Evolutionary conservation across 441 rosid species (phyloP), one percentile per base, ranked within the genome.

Genomic region (Erodium texanum): DNA sequence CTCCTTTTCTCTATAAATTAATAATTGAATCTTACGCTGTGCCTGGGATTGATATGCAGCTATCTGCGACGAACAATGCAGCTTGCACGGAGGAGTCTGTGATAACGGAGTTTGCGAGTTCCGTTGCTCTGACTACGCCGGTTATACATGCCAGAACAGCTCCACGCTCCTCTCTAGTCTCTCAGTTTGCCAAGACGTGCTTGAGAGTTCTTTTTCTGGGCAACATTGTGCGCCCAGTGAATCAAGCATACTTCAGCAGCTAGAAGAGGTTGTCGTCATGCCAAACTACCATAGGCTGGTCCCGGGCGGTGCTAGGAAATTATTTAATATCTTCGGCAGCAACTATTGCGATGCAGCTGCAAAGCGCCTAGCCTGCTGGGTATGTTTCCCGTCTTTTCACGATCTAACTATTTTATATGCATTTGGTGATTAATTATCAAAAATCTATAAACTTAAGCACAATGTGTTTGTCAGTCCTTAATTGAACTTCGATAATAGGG

Each of bases 41-140:
- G 24, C 43, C 72, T 68, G 50, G 62, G 63, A 36, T 61, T 66
- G 73, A 70, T 58, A 19, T 73, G 77, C 94, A 95, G 99, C 92
- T 72, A 90, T 87, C 62, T 95, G 99, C 20, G 96, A 95, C 50
- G 95, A 95, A 73, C 99, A 95, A 68, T 95, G 99, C 83, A 95
- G 98, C 73, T 92, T 95, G 18, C 99, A 95, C 27, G 98, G 99
- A 32, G 99, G 98, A 62, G 99, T 95, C 24, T 95, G 99, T 75
- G 99, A 95, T 71, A 92, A 95, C 23, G 99, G 99, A 56, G 93
- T 90, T 78, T 95, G 99, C 34, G 98, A 95, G 77, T 95, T 95
- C 70, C 96, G 98, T 41, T 95, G 99, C 89, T 94, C 99, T 14
- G 99, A 94, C 82, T 94, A 94, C 65, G 97, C 98, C 2, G 99